A percentile compares a stretch with the other conserved stretches of the same genome.
Conservation (phyloP, 768 basidiomycete genomes). For the Fibroporia radiculosa region DNA sequence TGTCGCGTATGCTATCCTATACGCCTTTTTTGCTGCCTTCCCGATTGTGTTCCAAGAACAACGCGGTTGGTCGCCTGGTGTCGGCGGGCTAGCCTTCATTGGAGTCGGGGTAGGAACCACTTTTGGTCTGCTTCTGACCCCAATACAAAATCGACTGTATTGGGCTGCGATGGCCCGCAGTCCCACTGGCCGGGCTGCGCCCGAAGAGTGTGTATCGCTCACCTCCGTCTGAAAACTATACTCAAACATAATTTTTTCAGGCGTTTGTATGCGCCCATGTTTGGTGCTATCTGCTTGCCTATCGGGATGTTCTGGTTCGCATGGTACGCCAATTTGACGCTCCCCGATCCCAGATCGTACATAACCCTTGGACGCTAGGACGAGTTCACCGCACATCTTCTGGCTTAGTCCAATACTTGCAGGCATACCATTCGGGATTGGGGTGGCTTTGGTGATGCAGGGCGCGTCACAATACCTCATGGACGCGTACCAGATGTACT, state of each 20-base stretch:
- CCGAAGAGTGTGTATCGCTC: constrained; percentile 42
- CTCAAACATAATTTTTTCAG: constrained; percentile 15
- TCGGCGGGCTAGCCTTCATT: constrained; percentile 55
- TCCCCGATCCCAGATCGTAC: no score
- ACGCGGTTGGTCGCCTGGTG: constrained; percentile 42
- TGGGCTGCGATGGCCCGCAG: constrained; percentile 41
- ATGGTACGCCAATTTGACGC: no score
- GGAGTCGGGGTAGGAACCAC: constrained; percentile 55
- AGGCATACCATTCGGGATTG: constrained; percentile 58
- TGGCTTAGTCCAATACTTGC: constrained; percentile 65
- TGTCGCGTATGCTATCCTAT: constrained; percentile 54
- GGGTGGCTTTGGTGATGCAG: constrained; percentile 58
- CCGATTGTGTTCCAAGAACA: constrained; percentile 52
- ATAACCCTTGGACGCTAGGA: no score
- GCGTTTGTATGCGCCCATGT: constrained; percentile 50
- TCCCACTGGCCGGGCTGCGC: constrained; percentile 42
- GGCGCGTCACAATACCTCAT: constrained; percentile 64
- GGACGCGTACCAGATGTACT: constrained; percentile 61
- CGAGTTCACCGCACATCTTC: constrained; percentile 41
- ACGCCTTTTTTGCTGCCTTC: constrained; percentile 57
- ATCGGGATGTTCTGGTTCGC: constrained; percentile 63
- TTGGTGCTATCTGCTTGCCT: constrained; percentile 45
- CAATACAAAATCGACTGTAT: constrained; percentile 49
- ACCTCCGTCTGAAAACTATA: neutral
- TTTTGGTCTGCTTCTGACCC: constrained; percentile 43